Evolutionary conservation across 139 green algal species (phyloP).

Genomic region (Mesotaenium endlicherianum): DNA sequence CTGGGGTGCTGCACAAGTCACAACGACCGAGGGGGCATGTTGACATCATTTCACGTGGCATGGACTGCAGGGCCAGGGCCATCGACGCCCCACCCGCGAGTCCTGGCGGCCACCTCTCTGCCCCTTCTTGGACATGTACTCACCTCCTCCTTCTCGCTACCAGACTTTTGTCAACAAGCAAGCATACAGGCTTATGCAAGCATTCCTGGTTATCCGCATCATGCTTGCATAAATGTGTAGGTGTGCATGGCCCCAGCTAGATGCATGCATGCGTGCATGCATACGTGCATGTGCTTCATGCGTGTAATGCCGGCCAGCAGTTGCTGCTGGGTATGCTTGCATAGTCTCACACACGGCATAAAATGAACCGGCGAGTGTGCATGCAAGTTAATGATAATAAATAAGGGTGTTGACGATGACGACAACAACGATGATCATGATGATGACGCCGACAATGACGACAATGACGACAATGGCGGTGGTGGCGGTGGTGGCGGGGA

Average conservation of each 20-base stretch:
- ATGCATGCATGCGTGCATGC: not conserved
- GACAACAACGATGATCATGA: not conserved
- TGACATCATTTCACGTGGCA: too few relatives aligned
- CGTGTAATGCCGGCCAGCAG: not conserved
- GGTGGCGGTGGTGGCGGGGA: not conserved
- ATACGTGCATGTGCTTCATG: not conserved
- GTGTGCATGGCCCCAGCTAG: not conserved
- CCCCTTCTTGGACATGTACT: constrained; percentile 38
- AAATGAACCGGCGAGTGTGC: too few relatives aligned
- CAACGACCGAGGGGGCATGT: too few relatives aligned
- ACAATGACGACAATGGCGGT: too few relatives aligned
- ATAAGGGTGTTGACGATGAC: not conserved
- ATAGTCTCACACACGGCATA: not conserved
- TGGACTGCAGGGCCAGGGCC: constrained; percentile 42
- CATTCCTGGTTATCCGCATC: not conserved
- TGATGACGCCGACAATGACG: not conserved
- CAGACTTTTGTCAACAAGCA: not conserved
- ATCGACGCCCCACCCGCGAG: constrained; percentile 39
- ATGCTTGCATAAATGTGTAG: not conserved
- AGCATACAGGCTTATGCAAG: not conserved
- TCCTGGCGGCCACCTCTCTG: constrained; percentile 25
- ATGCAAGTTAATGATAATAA: not conserved
- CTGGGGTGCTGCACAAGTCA: too few relatives aligned
- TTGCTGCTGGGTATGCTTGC: not conserved
- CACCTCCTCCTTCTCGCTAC: not conserved